These are phyloP conservation scores for Clitoria ternatea DNA, from an alignment of 306 rosid species.

Conservation along the genomic window DNA sequence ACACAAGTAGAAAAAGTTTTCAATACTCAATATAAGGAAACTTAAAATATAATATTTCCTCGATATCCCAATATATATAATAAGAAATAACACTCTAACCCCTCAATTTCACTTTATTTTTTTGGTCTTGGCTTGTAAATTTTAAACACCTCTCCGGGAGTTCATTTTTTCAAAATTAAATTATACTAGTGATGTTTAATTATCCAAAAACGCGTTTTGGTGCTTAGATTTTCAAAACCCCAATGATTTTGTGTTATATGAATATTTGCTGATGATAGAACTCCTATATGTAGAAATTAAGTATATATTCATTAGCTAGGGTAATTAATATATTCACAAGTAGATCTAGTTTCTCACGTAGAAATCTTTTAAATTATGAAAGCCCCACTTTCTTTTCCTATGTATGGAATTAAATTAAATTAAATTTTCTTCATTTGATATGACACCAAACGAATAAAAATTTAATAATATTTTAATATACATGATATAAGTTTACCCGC, in stretches of 20 bases:
- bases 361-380: neutral
- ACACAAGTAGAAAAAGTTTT: too few species aligned
- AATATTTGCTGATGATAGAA: neutral
- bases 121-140: neutral
- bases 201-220: constrained; percentile 32
- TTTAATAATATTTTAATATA: neutral
- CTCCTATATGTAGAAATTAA: neutral
- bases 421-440: neutral
- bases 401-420: neutral
- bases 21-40: too few species aligned
- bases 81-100: too few species aligned
- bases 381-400: neutral
- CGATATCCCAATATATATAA: too few species aligned
- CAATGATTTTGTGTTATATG: neutral
- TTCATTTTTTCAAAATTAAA: neutral
- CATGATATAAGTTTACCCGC: too few species aligned
- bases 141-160: neutral
- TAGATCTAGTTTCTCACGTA: neutral
- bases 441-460: neutral
- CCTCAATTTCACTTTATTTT: neutral
- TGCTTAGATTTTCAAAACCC: constrained; percentile 23
- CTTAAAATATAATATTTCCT: too few species aligned
- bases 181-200: neutral
- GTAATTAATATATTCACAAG: neutral
- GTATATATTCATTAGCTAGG: neutral